Base-by-base conservation (phyloP, 495 filamentous ascomycete species). In the Penicillium desertorum region DNA sequence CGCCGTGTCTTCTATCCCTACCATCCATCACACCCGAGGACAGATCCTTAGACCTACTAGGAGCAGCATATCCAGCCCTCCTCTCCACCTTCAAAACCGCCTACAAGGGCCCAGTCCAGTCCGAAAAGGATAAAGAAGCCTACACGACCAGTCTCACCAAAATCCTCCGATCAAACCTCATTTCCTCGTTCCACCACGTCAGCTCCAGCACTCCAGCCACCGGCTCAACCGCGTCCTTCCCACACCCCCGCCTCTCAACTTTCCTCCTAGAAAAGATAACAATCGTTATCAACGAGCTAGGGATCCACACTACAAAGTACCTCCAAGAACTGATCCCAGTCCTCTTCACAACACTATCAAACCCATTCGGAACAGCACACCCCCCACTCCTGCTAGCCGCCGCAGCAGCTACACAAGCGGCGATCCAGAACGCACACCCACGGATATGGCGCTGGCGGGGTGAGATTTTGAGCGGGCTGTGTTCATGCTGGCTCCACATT, bases 1-100 rank as follows among this genome's bases (percentile, higher is more conserved):
- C 85, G 57, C 90, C 91, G 1, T 85, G 81, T 23, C 76, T 96
- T 1, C 76, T 84, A 14, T 89, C 82, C 56, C 79, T 97, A 1
- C 94, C 94, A 7, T 84, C 81, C 34, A 77, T 96, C 25, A 96
- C 91, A 0, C 86, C 91, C 5, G 85, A 87, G 58, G 65, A 79
- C 0, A 87, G 90, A 52, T 87, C 88, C 2, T 56, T 91, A n/a
- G 52, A 68, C 0, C 73, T 97, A 3, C 77, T 96, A 0, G 60
- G 62, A 14, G 81, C 79, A 2, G 86, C 88, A 2, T 96, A 93
- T 45, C 77, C 80, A 14, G 84, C 84, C 7, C 73, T 97, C 1
- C 68, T 87, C 19, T 67, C 69, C 2, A 79, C 96, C 10, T 76
- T 84, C 0, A 59, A 75, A 22, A 80, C 81, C 17, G 66, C 63